These are phyloP conservation scores for Kodamaea alishanica DNA, from an alignment of 1,139 yeast genomes.

Conservation along the genomic window DNA sequence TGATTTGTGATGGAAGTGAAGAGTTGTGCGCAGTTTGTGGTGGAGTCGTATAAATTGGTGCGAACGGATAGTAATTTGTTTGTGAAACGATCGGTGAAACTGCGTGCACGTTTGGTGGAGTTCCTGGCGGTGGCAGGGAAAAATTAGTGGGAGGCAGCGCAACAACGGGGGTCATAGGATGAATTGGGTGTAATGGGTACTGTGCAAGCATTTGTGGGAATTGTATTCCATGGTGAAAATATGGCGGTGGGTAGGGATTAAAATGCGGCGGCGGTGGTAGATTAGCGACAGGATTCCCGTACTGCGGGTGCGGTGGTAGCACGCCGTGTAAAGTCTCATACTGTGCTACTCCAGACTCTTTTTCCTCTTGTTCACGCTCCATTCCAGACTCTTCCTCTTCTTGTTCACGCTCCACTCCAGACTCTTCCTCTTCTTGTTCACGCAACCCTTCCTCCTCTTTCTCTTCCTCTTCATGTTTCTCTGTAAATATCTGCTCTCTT, in stretches of 20 bases:
- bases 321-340: not conserved
- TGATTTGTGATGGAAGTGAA: conserved; percentile 1
- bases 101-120: conserved; percentile 1
- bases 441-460: conserved; percentile 16
- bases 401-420: conserved; percentile 4
- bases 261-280: conserved; percentile 1
- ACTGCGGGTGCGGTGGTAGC: not conserved
- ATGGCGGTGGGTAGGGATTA: conserved; percentile 1
- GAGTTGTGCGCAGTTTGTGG: conserved; percentile 4
- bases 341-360: not conserved
- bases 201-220: conserved; percentile 1
- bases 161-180: not conserved
- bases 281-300: not conserved
- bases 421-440: conserved; percentile 4
- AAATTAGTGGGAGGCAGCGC: no score
- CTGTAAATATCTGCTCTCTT: conserved; percentile 41
- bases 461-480: conserved; percentile 22
- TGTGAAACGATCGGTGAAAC: conserved; percentile 1
- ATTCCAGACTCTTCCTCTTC: conserved; percentile 3
- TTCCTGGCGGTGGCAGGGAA: not conserved
- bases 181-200: conserved; percentile 2
- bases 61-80: not conserved
- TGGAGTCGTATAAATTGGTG: not conserved
- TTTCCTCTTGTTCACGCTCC: conserved; percentile 2
- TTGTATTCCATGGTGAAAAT: not conserved